Percentiles rank a stretch among this genome's conserved stretches.
These are phyloP conservation scores for Fusarium duplospermum DNA, from an alignment of 2,329 filamentous ascomycete genomes.

Conservation along the genomic window DNA sequence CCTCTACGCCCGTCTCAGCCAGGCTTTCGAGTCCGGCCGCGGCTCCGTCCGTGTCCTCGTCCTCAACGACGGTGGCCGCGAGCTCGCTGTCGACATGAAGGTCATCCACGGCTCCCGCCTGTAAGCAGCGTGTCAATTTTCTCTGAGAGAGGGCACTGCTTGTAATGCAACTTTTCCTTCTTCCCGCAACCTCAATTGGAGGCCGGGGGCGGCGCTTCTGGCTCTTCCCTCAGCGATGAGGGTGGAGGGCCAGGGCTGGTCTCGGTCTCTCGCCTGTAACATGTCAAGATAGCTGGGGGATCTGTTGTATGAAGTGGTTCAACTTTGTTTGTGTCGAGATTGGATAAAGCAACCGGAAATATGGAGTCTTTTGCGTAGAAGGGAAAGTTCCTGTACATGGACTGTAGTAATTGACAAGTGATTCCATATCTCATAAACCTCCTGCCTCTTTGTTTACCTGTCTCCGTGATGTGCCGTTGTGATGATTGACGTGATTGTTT, in stretches of 20 bases:
- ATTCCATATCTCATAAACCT: constrained; percentile 40
- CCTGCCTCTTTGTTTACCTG: no score
- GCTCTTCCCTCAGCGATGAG: constrained; percentile 19
- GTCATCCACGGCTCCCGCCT: constrained; percentile 85
- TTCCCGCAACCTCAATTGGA: constrained; percentile 28
- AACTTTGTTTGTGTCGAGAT: constrained; percentile 46
- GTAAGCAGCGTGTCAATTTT: constrained; percentile 57
- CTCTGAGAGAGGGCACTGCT: constrained; percentile 35
- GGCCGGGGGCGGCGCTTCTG: constrained; percentile 29
- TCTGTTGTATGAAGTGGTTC: constrained; percentile 44
- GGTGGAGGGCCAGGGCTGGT: constrained; percentile 25
- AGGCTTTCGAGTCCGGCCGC: constrained; percentile 90
- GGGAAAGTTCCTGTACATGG: constrained; percentile 57
- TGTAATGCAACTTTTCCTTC: constrained; percentile 39
- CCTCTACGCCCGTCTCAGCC: constrained; percentile 82
- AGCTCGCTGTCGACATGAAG: constrained; percentile 99
- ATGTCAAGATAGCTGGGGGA: constrained; percentile 27
- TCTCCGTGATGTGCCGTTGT: background rate
- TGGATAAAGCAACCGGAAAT: constrained; percentile 51
- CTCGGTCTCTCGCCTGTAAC: constrained; percentile 33
- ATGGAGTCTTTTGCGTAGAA: constrained; percentile 56
- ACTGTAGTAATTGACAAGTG: constrained; percentile 50
- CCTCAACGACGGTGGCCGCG: constrained; percentile 90
- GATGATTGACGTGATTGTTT: background rate
- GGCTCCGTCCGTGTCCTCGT: constrained; percentile 95